Conservation (phyloP, 2,329 filamentous ascomycete species). For the Beauveria sp. region DNA sequence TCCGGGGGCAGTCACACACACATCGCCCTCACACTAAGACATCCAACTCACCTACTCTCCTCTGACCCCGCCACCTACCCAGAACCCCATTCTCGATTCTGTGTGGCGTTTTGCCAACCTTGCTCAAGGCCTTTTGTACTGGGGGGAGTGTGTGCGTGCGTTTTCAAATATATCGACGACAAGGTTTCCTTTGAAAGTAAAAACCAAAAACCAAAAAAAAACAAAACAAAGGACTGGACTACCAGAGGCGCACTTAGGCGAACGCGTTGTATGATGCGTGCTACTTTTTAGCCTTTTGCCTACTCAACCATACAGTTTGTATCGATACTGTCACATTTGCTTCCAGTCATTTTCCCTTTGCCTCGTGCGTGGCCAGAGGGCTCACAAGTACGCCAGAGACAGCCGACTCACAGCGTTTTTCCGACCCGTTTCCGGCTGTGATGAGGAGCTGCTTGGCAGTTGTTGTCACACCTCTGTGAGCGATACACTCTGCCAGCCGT, state of each 20-base stretch:
- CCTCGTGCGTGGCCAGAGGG: not conserved
- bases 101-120: not conserved
- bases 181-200: not conserved
- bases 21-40: not conserved
- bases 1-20: not conserved
- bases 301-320: not conserved
- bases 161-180: not conserved
- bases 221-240: no score
- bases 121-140: no score
- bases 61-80: not conserved
- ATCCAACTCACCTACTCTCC: not conserved
- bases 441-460: not conserved
- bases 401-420: not conserved
- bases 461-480: not conserved
- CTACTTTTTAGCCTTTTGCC: not conserved
- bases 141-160: no score
- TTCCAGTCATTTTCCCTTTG: not conserved
- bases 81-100: not conserved
- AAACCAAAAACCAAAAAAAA: no score
- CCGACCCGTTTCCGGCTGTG: not conserved
- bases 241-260: no score
- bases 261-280: not conserved
- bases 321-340: not conserved
- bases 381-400: not conserved
- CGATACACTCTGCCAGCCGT: not conserved